Percentiles rank a stretch among this genome's conserved stretches.
Evolutionary conservation across 768 basidiomycete genomes (phyloP).

Genomic region (Pleurotus cornucopiae): DNA sequence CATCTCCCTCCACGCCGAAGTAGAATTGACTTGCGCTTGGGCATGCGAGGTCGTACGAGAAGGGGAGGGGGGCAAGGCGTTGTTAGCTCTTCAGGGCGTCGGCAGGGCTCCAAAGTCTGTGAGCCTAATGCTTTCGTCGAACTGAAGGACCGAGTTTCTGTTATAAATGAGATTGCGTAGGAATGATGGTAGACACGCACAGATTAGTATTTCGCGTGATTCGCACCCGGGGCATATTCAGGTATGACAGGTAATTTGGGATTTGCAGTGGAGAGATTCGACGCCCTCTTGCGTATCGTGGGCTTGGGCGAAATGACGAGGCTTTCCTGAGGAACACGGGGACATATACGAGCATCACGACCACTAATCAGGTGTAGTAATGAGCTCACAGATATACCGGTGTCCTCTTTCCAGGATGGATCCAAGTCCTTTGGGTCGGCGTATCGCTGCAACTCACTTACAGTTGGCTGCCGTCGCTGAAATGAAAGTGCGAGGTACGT

Average conservation of each 20-base stretch:
- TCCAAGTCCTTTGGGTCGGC: background rate
- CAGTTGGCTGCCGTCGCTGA: too few relatives aligned
- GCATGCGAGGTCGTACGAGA: background rate
- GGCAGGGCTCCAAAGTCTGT: background rate
- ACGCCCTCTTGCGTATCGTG: background rate
- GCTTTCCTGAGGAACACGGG: background rate
- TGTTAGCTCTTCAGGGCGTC: background rate
- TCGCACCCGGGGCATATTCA: background rate
- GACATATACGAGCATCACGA: background rate
- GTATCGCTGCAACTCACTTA: background rate
- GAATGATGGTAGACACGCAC: background rate
- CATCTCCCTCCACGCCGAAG: conserved; percentile 2
- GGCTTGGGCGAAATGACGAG: background rate
- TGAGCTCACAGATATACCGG: background rate
- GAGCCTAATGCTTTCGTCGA: background rate
- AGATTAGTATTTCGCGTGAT: background rate
- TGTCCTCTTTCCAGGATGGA: background rate
- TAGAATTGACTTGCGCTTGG: background rate
- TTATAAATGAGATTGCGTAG: too few relatives aligned
- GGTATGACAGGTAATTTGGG: background rate
- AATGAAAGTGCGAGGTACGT: background rate
- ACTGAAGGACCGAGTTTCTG: background rate
- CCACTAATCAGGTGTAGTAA: background rate
- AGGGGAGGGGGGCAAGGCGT: background rate
- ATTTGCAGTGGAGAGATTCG: background rate